Percentiles rank a stretch among this genome's conserved stretches.
Evolutionary conservation across 2,329 filamentous ascomycete genomes (phyloP).

Genomic region (Neonectria punicea): DNA sequence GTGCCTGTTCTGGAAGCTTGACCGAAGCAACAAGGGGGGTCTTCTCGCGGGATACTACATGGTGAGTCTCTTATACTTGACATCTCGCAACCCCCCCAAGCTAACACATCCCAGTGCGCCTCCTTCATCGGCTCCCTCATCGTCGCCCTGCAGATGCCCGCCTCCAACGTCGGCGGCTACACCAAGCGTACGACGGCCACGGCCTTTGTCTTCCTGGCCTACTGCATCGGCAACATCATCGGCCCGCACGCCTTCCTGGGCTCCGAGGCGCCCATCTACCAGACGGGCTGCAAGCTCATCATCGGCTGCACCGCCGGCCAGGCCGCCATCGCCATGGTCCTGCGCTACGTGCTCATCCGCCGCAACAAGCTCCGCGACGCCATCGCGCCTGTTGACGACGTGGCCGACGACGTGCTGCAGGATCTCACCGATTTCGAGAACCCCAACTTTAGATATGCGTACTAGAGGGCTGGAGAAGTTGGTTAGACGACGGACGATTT

Average conservation of each 20-base stretch:
- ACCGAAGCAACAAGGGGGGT: conserved; percentile 54
- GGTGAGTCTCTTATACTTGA: conserved; percentile 21
- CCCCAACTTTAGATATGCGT: conserved; percentile 42
- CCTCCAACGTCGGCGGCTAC: conserved; percentile 60
- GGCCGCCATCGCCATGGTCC: conserved; percentile 28
- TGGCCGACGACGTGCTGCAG: conserved; percentile 34
- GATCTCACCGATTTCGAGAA: conserved; percentile 44
- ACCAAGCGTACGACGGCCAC: conserved; percentile 59
- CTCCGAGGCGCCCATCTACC: conserved; percentile 59
- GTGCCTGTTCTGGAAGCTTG: conserved; percentile 61
- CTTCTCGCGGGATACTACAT: conserved; percentile 65
- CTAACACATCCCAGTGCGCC: conserved; percentile 40
- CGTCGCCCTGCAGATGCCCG: conserved; percentile 63
- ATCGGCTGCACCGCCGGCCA: conserved; percentile 40
- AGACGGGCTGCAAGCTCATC: conserved; percentile 59
- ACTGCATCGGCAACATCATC: conserved; percentile 49
- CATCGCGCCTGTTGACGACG: conserved; percentile 32
- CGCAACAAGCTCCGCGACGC: conserved; percentile 40
- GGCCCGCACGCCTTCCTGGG: conserved; percentile 53
- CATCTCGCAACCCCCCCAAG: not conserved
- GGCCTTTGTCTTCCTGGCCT: conserved; percentile 59
- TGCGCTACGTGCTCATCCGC: conserved; percentile 39
- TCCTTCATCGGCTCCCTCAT: conserved; percentile 64
- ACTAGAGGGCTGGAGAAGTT: conserved; percentile 29
- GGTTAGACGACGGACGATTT: not conserved